Evolutionary conservation across 306 rosid genomes (phyloP), one percentile per base, ranked within the genome.

Genomic region (Ochetophila trinervis): DNA sequence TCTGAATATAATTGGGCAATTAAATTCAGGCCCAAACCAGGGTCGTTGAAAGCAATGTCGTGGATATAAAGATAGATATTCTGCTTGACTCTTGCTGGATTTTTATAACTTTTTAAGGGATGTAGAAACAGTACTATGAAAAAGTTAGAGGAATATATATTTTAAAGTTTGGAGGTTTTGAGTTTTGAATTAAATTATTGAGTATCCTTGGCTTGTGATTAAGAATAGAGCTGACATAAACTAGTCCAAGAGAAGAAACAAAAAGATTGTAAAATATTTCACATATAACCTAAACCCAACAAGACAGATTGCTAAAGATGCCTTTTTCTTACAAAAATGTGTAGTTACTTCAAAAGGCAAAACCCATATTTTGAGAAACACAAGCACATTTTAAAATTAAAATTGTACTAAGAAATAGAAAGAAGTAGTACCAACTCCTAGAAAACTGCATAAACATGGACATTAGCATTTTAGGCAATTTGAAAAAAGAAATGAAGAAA

Each of bases 231-330:
- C 60, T 65, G 78, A 73, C 80, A 73, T 42, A 67, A 70, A 60
- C 63, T 8, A 70, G 77, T 83, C 81, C 83, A 75, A 13, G 56
- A 71, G 74, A 79, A 79, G 63, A 87, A 77, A 87, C 81, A 67
- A 80, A 73, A 57, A 37, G 52, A 51, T 19, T 21, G 53, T 32
- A 53, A 74, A 53, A 48, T 58, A 72, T 65, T 67, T 48, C 53
- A 56, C 70, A 32, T 10, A 60, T 67, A 76, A 58, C 62, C 75
- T 73, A 68, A 63, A 60, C 78, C 72, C 70, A 72, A 59, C 69
- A 75, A 72, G 72, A 55, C 78, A 76, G 20, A 40, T 8, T 47
- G 62, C 75, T n/a, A 65, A 68, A 53, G 78, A 63, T 68, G 62
- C 57, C 68, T 14, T 55, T 57, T 70, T 62, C 68, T 62, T 45